These are phyloP conservation scores for Hypomontagnella submonticulosa DNA, from an alignment of 495 filamentous ascomycete genomes.

Conservation along the genomic window DNA sequence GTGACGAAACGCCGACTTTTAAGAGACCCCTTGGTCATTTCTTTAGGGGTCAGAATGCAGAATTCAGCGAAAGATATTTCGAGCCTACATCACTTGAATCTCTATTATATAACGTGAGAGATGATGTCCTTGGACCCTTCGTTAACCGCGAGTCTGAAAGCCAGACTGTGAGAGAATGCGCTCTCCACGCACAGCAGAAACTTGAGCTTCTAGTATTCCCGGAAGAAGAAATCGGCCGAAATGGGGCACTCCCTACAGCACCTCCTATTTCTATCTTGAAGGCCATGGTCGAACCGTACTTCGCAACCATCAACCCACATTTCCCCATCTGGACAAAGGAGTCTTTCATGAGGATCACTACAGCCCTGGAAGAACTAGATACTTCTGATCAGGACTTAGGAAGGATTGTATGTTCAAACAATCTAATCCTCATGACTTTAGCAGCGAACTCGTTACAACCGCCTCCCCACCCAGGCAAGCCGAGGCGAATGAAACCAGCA, in stretches of 20 bases:
- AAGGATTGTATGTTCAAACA: constrained; percentile 27
- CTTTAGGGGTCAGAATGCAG: constrained; percentile 7
- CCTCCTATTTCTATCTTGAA: constrained; percentile 31
- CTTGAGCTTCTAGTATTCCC: constrained; percentile 15
- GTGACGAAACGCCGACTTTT: constrained; percentile 10
- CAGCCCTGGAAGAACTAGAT: neutral
- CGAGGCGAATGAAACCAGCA: constrained; percentile 3
- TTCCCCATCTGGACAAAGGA: constrained; percentile 34
- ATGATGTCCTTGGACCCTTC: constrained; percentile 19
- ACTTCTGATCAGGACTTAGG: constrained; percentile 20
- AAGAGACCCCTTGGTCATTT: constrained; percentile 34
- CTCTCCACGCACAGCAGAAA: constrained; percentile 17
- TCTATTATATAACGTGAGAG: constrained; percentile 24
- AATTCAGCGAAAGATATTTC: constrained; percentile 22
- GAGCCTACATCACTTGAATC: constrained; percentile 24
- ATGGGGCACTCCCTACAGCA: constrained; percentile 21
- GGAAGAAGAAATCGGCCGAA: constrained; percentile 11
- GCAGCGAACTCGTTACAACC: constrained; percentile 20
- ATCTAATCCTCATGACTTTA: constrained; percentile 33
- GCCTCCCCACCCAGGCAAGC: constrained; percentile 13
- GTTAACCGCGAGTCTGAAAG: constrained; percentile 2
- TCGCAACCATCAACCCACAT: constrained; percentile 24
- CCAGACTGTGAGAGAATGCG: constrained; percentile 17
- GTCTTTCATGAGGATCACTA: constrained; percentile 11
- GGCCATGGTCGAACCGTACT: constrained; percentile 35